Base-by-base conservation (phyloP, 2,329 filamentous ascomycete species). In the Aspergillus proliferans region DNA sequence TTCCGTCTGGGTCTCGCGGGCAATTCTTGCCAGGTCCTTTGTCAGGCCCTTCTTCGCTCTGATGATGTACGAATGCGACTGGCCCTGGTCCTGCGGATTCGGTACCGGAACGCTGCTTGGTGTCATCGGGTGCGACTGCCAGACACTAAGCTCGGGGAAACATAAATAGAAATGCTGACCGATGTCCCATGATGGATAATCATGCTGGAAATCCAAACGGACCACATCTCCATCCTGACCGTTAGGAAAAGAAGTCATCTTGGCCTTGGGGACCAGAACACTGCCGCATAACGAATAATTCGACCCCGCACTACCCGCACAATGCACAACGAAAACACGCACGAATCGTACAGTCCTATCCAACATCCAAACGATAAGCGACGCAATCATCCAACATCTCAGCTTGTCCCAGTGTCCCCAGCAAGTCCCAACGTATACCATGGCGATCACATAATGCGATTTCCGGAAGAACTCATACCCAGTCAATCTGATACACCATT, bases 391-490 rank as follows among this genome's bases (percentile, higher is more conserved):
- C 71, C 85, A 89, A 62, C 83, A 87, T 43, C 78, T 75, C 3
- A 90, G 72, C 45, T 82, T 72, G 45, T 75, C 65, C 87, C 86
- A 91, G 62, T 91, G 87, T 1, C 78, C 86, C 79, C 85, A 88
- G 66, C 85, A 85, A 3, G 85, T 85, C 4, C 84, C 87, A 10
- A 90, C 79, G 65, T 88, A 91, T 4, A 89, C 65, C 71, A 86
- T 81, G 9, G 86, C 87, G 2, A 89, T 72, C 10, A 88, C 72
- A 57, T 88, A 88, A 62, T 90, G 86, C 0, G 79, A 71, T 62
- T 88, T 88, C 52, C 85, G 78, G 74, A 90, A 90, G 67, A 86
- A 83, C 59, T 90, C 87, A 65, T 91, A 88, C 2, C 87, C 87
- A 0, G 84, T 88, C 43, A 77, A 67, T 7, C 77, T 75, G 49